Conservation (phyloP, 148 eudicot species). For the Chenopodium suecicum region DNA sequence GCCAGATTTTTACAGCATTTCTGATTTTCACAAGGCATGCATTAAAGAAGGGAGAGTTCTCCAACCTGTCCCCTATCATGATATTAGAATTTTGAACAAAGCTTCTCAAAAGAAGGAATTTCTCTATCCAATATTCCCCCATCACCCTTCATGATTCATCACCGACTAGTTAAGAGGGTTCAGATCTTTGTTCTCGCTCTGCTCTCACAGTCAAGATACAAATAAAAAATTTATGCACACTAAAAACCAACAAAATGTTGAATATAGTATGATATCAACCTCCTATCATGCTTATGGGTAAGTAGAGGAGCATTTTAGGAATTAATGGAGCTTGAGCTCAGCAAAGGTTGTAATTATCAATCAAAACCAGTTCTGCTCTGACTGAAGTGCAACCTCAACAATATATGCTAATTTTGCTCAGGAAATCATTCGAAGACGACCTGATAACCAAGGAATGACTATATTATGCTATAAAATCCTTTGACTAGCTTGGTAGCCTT, state of each 20-base stretch:
- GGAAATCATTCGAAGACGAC: not conserved
- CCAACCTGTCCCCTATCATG: not conserved
- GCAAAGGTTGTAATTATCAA: not conserved
- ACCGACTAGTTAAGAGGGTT: not conserved
- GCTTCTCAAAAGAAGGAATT: not conserved
- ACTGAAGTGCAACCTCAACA: not conserved
- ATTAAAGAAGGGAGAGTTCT: not conserved
- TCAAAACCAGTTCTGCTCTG: not conserved
- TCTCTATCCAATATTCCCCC: not conserved
- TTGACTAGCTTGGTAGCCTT: not conserved
- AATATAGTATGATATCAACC: not conserved
- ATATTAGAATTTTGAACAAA: not conserved
- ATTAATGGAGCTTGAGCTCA: not conserved
- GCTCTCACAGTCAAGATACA: not conserved
- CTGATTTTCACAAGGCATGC: not conserved
- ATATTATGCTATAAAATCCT: not conserved
- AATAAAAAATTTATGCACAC: not conserved
- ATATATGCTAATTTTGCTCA: not conserved
- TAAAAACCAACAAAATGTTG: not conserved
- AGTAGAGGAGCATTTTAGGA: not conserved
- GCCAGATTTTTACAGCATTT: not conserved
- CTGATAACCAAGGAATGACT: not conserved
- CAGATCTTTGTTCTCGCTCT: not conserved
- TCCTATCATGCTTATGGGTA: not conserved
- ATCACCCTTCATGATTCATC: not conserved